Evolutionary conservation across 176 grass and related monocot genomes (phyloP), one percentile per base, ranked within the genome.

Genomic region (Secale cereale): DNA sequence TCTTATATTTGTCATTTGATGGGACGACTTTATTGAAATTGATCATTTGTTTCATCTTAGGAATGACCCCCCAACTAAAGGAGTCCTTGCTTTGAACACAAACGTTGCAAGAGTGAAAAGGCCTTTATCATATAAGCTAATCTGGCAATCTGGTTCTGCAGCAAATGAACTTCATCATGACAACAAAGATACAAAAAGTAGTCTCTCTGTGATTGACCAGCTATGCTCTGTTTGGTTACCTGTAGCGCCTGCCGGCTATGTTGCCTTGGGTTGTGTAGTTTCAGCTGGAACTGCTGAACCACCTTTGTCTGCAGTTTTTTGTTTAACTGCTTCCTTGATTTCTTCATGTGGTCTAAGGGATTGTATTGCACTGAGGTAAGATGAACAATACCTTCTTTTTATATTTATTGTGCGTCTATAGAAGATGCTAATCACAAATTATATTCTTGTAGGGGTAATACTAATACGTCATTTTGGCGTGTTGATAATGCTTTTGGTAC

Each of bases 31-130:
- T 64, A 15, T 63, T 87, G 45, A 85, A 46, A 83, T 76, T 50
- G 69, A 78, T 77, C 43, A 26, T 52, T 65, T 78, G 48, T 74
- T 86, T 79, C 36, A 32, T 82, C 61, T 84, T 85, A 98, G 96
- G 93, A 95, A 94, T 86, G 89, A 95, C 23, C 91, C 93, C 45
- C 96, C 96, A 59, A 74, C 89, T 83, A 95, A 90, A 85, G 93
- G 91, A 94, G 96, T 95, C 59, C 65, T 98, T 95, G 93, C 96
- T 90, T 76, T 98, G 81, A 98, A 98, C 59, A 98, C 96, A 40
- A 98, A 92, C 54, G 40, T 90, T 87, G 87, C 91, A 84, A 98
- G 87, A 82, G 96, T 98, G 56, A 98, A 92, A 89, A 93, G 93
- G 67, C 96, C 96, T 88, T 78, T 98, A 77, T 92, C 93, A 40